Evolutionary conservation across 805 yeast genomes (phyloP), one percentile per base, ranked within the genome.

Genomic region (Saccharomyces cerevisiae): DNA sequence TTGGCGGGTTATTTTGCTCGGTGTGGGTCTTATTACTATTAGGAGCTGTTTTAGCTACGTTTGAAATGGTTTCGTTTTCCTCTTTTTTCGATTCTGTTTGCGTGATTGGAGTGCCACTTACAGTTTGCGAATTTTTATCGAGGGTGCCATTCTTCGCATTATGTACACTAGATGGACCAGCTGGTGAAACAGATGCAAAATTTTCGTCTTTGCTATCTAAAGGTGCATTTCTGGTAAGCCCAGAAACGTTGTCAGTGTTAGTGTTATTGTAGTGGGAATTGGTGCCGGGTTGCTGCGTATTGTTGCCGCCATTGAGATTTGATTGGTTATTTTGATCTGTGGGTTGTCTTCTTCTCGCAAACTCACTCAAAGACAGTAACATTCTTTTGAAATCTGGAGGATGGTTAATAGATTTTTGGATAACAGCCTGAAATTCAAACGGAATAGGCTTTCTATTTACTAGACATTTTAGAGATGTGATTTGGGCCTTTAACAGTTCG

Each of bases 301-400:
- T 17, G 43, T 50, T 50, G 53, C 11, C 41, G 13, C 17, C 55
- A 52, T 41, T 54, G 52, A 21, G 46, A 52, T 17, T 55, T 55
- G 17, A 14, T 28, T 21, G 17, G 8, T 28, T 56, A 52, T 32
- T 58, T 61, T 5, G 53, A 49, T 17, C 43, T 6, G 17, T 22
- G 9, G 43, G 59, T 29, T 58, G 57, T 27, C 57, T 50, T 29
- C 55, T 49, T 48, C 59, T 67, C 14, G 67, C 66, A 51, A 58
- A 65, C 41, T 66, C 70, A 50, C 72, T 64, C 26, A 69, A 51
- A 13, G 63, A 56, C 52, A 61, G 55, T 30, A 69, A 52, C 63
- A 69, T 63, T 41, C 62, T 59, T 53, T 66, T 67, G 49, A 68
- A 68, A 50, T 69, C 69, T 9, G 72, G 73, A 6, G 70, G 67